These are phyloP conservation scores for Rhizoctonia solani DNA, from an alignment of 1,284 basidiomycete species.

Conservation along the genomic window DNA sequence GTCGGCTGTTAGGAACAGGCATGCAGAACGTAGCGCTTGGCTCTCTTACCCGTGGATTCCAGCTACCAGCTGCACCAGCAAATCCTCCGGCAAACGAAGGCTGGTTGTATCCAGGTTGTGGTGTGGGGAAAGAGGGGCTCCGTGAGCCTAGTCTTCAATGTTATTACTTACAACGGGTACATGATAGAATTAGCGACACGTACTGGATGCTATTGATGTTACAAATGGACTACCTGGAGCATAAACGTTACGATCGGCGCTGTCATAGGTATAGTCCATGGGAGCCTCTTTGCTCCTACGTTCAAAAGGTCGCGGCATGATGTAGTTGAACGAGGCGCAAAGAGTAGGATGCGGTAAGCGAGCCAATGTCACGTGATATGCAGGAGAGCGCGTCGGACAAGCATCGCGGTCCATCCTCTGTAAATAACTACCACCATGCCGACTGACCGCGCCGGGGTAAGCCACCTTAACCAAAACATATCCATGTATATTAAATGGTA, in stretches of 20 bases:
- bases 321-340: no score
- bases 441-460: conserved; percentile 74
- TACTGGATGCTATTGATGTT: conserved; percentile 2
- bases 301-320: conserved; percentile 24
- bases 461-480: conserved; percentile 40
- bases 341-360: background rate
- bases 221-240: conserved; percentile 18
- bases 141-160: background rate
- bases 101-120: background rate
- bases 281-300: conserved; percentile 61
- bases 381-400: conserved; percentile 2
- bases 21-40: background rate
- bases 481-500: background rate
- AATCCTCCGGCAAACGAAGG: conserved; percentile 12
- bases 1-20: background rate
- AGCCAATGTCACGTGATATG: conserved; percentile 14
- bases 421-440: conserved; percentile 57
- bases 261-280: conserved; percentile 78
- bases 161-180: background rate
- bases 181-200: background rate
- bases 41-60: conserved; percentile 23
- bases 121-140: conserved; percentile 11
- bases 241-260: conserved; percentile 38
- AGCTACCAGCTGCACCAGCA: background rate
- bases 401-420: background rate